Evolutionary conservation across 2,329 filamentous ascomycete genomes (phyloP), one percentile per base, ranked within the genome.

Genomic region (Penicillium sp.): DNA sequence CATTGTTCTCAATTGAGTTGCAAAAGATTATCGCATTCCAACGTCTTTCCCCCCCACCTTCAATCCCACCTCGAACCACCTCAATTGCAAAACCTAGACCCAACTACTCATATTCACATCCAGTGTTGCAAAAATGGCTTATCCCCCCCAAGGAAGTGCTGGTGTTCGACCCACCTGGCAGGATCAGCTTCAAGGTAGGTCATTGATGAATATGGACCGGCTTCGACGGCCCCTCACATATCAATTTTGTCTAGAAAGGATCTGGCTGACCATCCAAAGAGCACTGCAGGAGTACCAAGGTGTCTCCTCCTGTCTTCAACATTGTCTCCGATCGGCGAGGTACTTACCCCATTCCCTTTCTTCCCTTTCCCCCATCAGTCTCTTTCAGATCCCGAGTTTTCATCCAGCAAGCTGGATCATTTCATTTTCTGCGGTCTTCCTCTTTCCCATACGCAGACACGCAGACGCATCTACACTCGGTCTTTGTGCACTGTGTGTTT

Each of bases 311-410:
- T 7, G 75, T 83, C 49, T 92, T 87, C 71, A 85, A 87, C 68
- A 85, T 90, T 63, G 83, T 90, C 48, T 91, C 89, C 65, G 89
- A 91, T 73, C 84, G 87, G 70, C 82, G 88, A 82, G 88, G 88
- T 89, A 80, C 55, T 54, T 61, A 43, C 54, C 52, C 47, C 36
- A 56, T 57, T 55, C 55, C 45, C 43, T 56, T 56, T 64, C 55
- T 48, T 48, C 50, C 32, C 47, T 46, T 47, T 47, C 34, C 50
- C 36, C 34, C 24, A 8, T 49, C 36, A 24, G 46, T 29, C 32
- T 45, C 18, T 60, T 6, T 70, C 69, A 18, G 18, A 56, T 63
- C n/a, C 72, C 54, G 62, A 73, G 36, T 49, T 54, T 44, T 52
- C 36, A 60, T 5, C 66, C 70, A 7, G 47, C 61, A 11, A 72